Percentiles rank a stretch among this genome's conserved stretches.
These are phyloP conservation scores for Tulasnella sp. DNA, from an alignment of 768 basidiomycete genomes.

Conservation along the genomic window DNA sequence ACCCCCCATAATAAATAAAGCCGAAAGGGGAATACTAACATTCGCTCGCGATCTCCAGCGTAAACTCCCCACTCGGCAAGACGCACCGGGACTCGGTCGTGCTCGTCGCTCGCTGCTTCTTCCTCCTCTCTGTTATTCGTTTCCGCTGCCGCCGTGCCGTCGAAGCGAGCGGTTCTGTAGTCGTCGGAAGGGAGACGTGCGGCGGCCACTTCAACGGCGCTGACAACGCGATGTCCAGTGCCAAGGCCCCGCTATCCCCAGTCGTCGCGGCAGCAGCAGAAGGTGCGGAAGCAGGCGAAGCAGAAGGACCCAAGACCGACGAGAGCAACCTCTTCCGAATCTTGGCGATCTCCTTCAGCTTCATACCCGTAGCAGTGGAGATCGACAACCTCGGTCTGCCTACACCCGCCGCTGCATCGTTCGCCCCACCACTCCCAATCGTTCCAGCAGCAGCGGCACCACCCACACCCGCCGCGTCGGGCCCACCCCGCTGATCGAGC, in stretches of 20 bases:
- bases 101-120: not conserved
- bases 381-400: slow-evolving; percentile 24
- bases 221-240: slow-evolving; percentile 73
- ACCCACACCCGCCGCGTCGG: slow-evolving; percentile 36
- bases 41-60: slow-evolving; percentile 58
- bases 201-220: slow-evolving; percentile 36
- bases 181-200: slow-evolving; percentile 2
- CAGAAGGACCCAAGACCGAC: slow-evolving; percentile 62
- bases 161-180: not conserved
- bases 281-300: slow-evolving; percentile 37
- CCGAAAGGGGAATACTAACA: slow-evolving; percentile 55
- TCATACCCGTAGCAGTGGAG: slow-evolving; percentile 54
- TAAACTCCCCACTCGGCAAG: slow-evolving; percentile 47
- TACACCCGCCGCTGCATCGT: not conserved
- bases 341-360: slow-evolving; percentile 71
- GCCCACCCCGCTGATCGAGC: slow-evolving; percentile 42
- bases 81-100: not conserved
- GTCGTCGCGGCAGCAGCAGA: not conserved
- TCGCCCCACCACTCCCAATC: not conserved
- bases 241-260: slow-evolving; percentile 55
- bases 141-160: not conserved
- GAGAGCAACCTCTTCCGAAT: slow-evolving; percentile 66
- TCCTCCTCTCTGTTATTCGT: not conserved
- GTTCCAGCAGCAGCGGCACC: not conserved
- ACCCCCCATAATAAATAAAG: not conserved